Evolutionary conservation across 176 grass and related monocot genomes (phyloP).

Genomic region (Carex myosuroides): DNA sequence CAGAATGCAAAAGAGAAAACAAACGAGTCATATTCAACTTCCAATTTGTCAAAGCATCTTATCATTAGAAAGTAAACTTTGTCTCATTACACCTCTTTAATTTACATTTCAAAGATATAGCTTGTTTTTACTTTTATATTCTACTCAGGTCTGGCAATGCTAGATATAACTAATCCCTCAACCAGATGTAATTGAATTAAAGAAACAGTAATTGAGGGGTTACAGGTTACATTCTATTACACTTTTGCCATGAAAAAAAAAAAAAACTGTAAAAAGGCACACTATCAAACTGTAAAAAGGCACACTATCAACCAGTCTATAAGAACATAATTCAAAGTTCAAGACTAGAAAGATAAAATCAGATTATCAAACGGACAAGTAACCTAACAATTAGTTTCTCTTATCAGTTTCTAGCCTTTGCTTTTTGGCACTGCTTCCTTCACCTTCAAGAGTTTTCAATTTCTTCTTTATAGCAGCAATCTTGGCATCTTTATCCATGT

Average conservation of each 20-base stretch:
- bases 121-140: background rate
- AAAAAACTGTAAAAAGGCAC: background rate
- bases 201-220: background rate
- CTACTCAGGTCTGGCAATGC: background rate
- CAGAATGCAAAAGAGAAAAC: background rate
- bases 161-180: background rate
- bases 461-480: conserved; percentile 84
- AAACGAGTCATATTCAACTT: background rate
- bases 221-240: background rate
- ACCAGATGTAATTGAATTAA: background rate
- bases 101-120: background rate
- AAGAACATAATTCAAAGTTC: background rate
- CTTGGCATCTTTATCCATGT: conserved; percentile 51
- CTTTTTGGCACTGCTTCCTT: conserved; percentile 53
- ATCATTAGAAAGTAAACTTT: background rate
- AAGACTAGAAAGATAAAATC: background rate
- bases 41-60: background rate
- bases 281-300: background rate
- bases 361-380: background rate
- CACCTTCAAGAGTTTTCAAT: conserved; percentile 61
- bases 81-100: background rate
- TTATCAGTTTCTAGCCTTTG: conserved; percentile 35
- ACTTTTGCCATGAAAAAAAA: background rate
- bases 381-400: background rate
- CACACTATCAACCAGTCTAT: background rate